Evolutionary conservation across 495 filamentous ascomycete species (phyloP).

Genomic region (Daldinia vernicosa): DNA sequence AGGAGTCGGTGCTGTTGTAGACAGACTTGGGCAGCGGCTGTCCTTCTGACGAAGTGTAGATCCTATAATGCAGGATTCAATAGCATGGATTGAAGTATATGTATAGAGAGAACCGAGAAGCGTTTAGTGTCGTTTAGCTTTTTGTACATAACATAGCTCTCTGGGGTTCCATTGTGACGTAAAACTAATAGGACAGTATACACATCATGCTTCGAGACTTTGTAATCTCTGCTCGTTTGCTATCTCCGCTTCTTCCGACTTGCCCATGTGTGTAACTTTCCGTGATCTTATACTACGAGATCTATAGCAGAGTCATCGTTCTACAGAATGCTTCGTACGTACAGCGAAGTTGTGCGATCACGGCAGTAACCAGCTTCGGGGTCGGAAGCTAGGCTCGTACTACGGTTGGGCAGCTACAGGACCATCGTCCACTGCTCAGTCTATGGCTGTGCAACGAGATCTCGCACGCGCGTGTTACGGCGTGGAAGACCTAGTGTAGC

Average conservation of each 20-base stretch:
- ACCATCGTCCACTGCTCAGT: conserved; percentile 8
- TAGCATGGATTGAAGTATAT: conserved; percentile 24
- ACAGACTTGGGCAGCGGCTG: neutral
- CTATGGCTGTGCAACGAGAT: conserved; percentile 23
- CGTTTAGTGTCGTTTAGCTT: conserved; percentile 23
- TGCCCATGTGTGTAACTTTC: neutral
- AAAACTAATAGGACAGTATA: conserved; percentile 32
- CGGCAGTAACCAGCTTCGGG: neutral
- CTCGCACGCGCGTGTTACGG: conserved; percentile 19
- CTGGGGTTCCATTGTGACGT: conserved; percentile 17
- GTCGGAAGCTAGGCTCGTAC: conserved; percentile 9
- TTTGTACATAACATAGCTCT: conserved; percentile 32
- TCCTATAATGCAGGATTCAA: conserved; percentile 29
- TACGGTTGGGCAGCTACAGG: conserved; percentile 26
- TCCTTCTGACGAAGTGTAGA: conserved; percentile 6
- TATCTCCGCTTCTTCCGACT: neutral
- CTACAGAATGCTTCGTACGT: neutral
- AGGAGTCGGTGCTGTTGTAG: conserved; percentile 16
- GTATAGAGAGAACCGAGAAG: conserved; percentile 22
- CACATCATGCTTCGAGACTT: neutral
- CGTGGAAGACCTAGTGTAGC: neutral
- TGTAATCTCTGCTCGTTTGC: neutral
- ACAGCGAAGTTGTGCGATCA: neutral
- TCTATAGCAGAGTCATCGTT: neutral
- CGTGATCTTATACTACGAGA: neutral